phyloP scores from a whole-genome alignment of 75 land plant genomes.

The Cryptomeria japonica region DNA sequence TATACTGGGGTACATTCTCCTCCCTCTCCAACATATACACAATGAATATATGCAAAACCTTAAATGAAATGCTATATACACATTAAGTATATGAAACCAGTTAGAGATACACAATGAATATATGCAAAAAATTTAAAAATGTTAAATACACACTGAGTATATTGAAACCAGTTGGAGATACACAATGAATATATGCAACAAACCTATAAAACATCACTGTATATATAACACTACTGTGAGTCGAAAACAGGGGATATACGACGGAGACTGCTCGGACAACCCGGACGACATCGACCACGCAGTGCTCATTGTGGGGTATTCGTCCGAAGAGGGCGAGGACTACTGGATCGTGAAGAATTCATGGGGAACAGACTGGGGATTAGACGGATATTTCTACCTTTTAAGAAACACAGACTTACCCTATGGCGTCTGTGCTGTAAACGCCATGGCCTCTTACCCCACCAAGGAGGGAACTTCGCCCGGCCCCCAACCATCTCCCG shows the following conservation, averaged over 20 bases:
- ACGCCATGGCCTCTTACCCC: slow-evolving; percentile 69
- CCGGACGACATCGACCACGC: slow-evolving; percentile 34
- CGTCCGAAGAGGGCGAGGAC: slow-evolving; percentile 5
- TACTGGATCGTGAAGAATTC: slow-evolving; percentile 44
- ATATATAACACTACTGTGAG: background rate
- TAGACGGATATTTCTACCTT: slow-evolving; percentile 17
- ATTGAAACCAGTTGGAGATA: background rate
- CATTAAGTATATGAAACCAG: background rate
- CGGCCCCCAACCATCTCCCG: slow-evolving; percentile 4
- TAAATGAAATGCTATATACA: background rate
- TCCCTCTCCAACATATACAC: background rate
- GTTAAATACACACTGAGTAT: background rate
- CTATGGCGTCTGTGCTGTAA: slow-evolving; percentile 27
- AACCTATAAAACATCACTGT: background rate
- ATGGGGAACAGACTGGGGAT: slow-evolving; percentile 31
- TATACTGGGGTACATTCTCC: slow-evolving; percentile 37
- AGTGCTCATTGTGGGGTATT: slow-evolving; percentile 25
- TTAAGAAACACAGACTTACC: background rate
- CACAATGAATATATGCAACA: background rate
- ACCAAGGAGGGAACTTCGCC: slow-evolving; percentile 27
- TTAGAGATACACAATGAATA: background rate
- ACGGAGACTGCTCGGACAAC: slow-evolving; percentile 31
- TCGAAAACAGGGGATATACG: slow-evolving; percentile 42
- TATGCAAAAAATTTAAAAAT: background rate
- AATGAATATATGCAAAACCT: background rate